These are phyloP conservation scores for Mycena metata DNA, from an alignment of 768 basidiomycete genomes.

Conservation along the genomic window DNA sequence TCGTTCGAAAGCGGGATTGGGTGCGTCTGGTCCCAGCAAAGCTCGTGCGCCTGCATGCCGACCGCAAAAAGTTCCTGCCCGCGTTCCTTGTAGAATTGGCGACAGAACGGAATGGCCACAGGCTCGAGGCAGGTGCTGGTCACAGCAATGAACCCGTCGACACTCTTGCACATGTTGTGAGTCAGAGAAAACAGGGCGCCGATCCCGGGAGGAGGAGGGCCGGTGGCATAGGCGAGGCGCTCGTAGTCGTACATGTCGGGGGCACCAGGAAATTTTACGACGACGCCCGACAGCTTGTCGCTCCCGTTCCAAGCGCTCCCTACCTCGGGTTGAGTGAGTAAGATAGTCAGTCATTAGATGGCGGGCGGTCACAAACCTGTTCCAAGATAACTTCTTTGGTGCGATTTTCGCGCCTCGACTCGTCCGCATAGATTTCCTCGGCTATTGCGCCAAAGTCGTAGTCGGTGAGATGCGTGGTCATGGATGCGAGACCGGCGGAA, in stretches of 20 bases:
- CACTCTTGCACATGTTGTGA: not conserved
- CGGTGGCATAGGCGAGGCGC: slow-evolving; percentile 12
- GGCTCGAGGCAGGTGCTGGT: slow-evolving; percentile 15
- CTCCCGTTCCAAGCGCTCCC: slow-evolving; percentile 19
- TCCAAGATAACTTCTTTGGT: slow-evolving; percentile 14
- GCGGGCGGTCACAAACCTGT: not conserved
- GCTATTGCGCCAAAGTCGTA: slow-evolving; percentile 19
- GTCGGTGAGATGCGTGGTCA: slow-evolving; percentile 18
- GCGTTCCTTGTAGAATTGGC: slow-evolving; percentile 6
- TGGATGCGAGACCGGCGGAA: not conserved
- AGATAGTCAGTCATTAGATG: not conserved
- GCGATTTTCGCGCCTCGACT: slow-evolving; percentile 3
- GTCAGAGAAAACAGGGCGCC: not conserved
- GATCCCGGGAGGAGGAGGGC: not conserved
- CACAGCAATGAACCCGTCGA: slow-evolving; percentile 17
- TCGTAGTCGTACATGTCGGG: slow-evolving; percentile 32
- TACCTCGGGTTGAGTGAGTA: slow-evolving; percentile 10
- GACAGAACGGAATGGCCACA: slow-evolving; percentile 5
- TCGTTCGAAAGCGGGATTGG: not conserved
- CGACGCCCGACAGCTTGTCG: slow-evolving; percentile 12
- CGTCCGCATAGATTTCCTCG: slow-evolving; percentile 25
- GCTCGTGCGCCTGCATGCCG: slow-evolving; percentile 20
- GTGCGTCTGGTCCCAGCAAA: not conserved
- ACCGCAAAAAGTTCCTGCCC: slow-evolving; percentile 28
- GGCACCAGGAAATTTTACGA: slow-evolving; percentile 13